phyloP scores from a whole-genome alignment of 306 rosid species.

The Rosa multiflora region DNA sequence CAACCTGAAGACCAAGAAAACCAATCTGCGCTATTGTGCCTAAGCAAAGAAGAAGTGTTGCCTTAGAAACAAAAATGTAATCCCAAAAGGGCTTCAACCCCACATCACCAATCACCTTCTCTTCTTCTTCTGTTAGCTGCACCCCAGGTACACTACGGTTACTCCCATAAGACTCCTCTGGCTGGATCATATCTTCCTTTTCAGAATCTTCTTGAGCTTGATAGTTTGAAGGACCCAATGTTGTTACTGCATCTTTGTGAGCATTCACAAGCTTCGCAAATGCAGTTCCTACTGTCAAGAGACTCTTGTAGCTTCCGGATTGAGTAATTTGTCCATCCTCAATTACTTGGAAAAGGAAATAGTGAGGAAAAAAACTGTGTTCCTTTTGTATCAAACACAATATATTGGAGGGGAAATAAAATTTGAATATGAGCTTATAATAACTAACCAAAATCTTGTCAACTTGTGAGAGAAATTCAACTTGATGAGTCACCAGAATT shows the following conservation, averaged over 20 bases:
- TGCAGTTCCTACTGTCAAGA: slow-evolving; percentile 62
- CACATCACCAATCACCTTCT: slow-evolving; percentile 57
- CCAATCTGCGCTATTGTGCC: slow-evolving; percentile 25
- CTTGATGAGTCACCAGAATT: slow-evolving; percentile 81
- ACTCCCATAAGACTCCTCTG: slow-evolving; percentile 30
- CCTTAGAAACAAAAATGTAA: slow-evolving; percentile 48
- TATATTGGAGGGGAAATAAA: background rate
- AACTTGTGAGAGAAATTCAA: slow-evolving; percentile 68
- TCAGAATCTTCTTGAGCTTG: slow-evolving; percentile 28
- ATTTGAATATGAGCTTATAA: background rate
- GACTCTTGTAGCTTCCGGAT: slow-evolving; percentile 66
- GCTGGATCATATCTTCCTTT: slow-evolving; percentile 11
- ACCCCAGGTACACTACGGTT: slow-evolving; percentile 22
- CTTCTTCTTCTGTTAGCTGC: slow-evolving; percentile 79
- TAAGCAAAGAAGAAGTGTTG: slow-evolving; percentile 30
- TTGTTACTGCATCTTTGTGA: slow-evolving; percentile 51
- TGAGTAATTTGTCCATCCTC: slow-evolving; percentile 54
- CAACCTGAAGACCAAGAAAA: slow-evolving; percentile 51
- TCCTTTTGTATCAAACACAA: too few relatives aligned
- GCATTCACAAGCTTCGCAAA: slow-evolving; percentile 79
- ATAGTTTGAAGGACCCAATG: slow-evolving; percentile 27
- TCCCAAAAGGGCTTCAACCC: slow-evolving; percentile 71
- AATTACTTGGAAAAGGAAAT: slow-evolving; percentile 52
- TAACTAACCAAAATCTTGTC: slow-evolving; percentile 57
- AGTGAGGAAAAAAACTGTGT: too few relatives aligned